A percentile compares a stretch with the other conserved stretches of the same genome.
Evolutionary conservation across 1,284 basidiomycete genomes (phyloP).

Genomic region (Marasmius sp.): DNA sequence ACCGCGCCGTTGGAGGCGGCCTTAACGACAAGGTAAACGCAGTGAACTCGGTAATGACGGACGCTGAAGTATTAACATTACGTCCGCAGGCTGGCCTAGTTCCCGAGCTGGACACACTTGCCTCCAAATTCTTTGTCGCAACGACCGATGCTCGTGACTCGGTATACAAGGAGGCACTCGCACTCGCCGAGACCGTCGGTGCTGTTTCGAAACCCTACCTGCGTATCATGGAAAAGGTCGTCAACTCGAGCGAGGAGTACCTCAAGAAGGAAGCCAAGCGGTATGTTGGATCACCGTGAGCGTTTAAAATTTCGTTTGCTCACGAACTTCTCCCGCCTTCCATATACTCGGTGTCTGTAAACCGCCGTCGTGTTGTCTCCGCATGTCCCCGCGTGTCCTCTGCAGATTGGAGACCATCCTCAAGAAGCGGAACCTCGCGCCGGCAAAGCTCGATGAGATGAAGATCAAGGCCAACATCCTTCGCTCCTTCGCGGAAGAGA

Average conservation of each 20-base stretch:
- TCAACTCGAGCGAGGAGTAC: slow-evolving; percentile 74
- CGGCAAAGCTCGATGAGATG: slow-evolving; percentile 89
- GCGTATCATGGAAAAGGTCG: slow-evolving; percentile 88
- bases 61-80: background rate
- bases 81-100: slow-evolving; percentile 73
- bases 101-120: slow-evolving; percentile 77
- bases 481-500: slow-evolving; percentile 64
- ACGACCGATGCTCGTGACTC: slow-evolving; percentile 54
- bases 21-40: slow-evolving; percentile 64
- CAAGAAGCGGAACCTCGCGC: slow-evolving; percentile 71
- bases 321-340: background rate
- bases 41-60: background rate
- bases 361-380: background rate
- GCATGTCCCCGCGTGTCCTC: background rate
- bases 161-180: slow-evolving; percentile 63
- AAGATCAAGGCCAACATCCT: slow-evolving; percentile 91
- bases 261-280: slow-evolving; percentile 85
- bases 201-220: slow-evolving; percentile 80
- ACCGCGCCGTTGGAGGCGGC: slow-evolving; percentile 80
- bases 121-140: slow-evolving; percentile 74
- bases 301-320: background rate
- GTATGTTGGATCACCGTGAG: slow-evolving; percentile 40
- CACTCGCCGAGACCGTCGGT: slow-evolving; percentile 45
- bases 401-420: slow-evolving; percentile 68
- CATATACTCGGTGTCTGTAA: background rate